Evolutionary conservation across 306 rosid genomes (phyloP).

Genomic region (Neltuma alba): DNA sequence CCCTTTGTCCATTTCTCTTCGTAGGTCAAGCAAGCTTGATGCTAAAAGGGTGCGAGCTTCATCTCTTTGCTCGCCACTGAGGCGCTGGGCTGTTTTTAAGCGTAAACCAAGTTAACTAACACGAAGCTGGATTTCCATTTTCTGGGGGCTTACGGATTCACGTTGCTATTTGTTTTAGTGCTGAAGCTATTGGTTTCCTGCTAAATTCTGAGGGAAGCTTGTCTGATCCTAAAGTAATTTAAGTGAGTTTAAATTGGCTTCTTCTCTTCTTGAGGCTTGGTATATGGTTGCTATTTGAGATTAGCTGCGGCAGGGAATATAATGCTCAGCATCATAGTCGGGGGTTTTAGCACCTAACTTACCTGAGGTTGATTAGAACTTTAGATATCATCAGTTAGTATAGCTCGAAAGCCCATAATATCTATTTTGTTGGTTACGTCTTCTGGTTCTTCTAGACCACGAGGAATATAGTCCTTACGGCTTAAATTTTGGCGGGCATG

Average conservation of each 20-base stretch:
- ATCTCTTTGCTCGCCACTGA: not conserved
- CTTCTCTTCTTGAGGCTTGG: not conserved
- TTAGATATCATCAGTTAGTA: not conserved
- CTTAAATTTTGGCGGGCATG: conserved; percentile 18
- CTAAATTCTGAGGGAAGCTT: not conserved
- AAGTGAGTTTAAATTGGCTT: not conserved
- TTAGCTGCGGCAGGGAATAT: not conserved
- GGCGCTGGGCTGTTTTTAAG: not conserved
- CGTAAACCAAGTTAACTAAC: not conserved
- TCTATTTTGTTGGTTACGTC: not conserved
- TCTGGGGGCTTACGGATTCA: not conserved
- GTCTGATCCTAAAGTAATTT: not conserved
- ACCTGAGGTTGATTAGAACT: not conserved
- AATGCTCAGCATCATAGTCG: not conserved
- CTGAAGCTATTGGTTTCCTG: conserved; percentile 3
- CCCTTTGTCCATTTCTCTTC: conserved; percentile 50
- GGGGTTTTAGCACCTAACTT: not conserved
- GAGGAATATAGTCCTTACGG: not conserved
- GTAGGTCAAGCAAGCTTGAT: conserved; percentile 50
- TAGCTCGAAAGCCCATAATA: not conserved
- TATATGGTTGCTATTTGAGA: not conserved
- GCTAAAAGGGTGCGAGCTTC: conserved; percentile 49
- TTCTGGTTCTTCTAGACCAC: not conserved
- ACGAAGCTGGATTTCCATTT: not conserved
- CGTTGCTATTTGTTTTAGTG: not conserved